phyloP scores from a whole-genome alignment of 306 rosid genomes.

The Rosa rugosa region DNA sequence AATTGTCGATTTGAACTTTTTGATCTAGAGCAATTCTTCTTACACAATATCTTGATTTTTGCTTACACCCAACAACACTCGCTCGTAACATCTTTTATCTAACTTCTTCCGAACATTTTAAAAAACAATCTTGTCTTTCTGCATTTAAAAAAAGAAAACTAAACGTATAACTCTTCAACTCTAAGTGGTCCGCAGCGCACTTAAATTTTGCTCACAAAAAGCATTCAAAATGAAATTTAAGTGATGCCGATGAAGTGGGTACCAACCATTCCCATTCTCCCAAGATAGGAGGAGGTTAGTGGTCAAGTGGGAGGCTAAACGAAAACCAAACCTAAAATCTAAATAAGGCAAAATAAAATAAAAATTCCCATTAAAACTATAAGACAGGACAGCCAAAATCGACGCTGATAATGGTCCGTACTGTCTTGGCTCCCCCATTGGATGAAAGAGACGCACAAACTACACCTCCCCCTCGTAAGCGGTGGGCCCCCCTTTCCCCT shows the following conservation, averaged over 20 bases:
- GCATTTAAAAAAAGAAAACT: background rate
- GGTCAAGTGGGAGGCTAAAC: slow-evolving; percentile 11
- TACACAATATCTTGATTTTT: too few species aligned
- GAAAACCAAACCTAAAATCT: background rate
- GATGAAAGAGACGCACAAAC: slow-evolving; percentile 27
- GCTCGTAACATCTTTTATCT: too few species aligned
- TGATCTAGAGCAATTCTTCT: too few species aligned
- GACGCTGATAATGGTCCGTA: slow-evolving; percentile 35
- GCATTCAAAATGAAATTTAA: slow-evolving; percentile 16
- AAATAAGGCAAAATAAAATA: background rate
- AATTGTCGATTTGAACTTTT: too few species aligned
- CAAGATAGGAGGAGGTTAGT: slow-evolving; percentile 17
- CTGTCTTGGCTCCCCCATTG: slow-evolving; percentile 26
- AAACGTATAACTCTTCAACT: too few species aligned
- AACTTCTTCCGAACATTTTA: too few species aligned
- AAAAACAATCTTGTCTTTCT: too few species aligned
- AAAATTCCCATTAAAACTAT: background rate
- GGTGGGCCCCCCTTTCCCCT: slow-evolving; percentile 18
- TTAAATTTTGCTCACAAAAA: background rate
- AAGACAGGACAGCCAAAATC: slow-evolving; percentile 24
- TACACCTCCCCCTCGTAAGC: background rate
- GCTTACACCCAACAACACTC: too few species aligned
- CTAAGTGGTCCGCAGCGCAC: background rate
- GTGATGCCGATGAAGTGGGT: slow-evolving; percentile 27
- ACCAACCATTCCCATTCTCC: slow-evolving; percentile 46